Evolutionary conservation across 352 stramenopile genomes (phyloP).

Genomic region (Plasmopara muralis): DNA sequence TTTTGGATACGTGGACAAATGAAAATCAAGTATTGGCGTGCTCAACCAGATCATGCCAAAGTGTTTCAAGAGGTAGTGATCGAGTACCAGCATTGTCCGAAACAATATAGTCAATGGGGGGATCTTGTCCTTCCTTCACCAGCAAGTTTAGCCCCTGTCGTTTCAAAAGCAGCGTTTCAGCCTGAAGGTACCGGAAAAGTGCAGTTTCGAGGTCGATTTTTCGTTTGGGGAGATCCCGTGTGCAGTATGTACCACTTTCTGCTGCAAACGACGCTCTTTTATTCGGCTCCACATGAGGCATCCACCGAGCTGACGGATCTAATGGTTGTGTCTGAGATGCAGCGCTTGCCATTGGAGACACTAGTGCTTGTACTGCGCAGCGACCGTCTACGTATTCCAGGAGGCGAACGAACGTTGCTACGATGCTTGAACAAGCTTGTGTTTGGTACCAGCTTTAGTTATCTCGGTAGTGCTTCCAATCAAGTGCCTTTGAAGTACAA

Average conservation of each 20-base stretch:
- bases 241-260: conserved; percentile 71
- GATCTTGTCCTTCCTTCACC: conserved; percentile 20
- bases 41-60: conserved; percentile 5
- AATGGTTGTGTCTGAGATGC: conserved; percentile 35
- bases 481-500: conserved; percentile 20
- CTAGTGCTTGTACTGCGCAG: conserved; percentile 51
- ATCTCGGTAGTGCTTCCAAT: conserved; percentile 3
- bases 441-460: conserved; percentile 25
- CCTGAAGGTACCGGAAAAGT: conserved; percentile 16
- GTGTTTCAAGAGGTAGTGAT: conserved; percentile 22
- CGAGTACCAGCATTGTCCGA: conserved; percentile 29
- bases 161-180: conserved; percentile 8
- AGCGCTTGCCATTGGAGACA: conserved; percentile 47
- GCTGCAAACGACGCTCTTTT: conserved; percentile 57
- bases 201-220: conserved; percentile 26
- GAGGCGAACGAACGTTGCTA: conserved; percentile 47
- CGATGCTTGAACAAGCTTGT: conserved; percentile 37
- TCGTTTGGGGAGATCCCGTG: conserved; percentile 51
- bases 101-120: conserved; percentile 28
- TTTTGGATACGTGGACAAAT: conserved; percentile 37
- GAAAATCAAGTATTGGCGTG: conserved; percentile 30
- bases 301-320: conserved; percentile 21
- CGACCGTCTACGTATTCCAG: conserved; percentile 48
- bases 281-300: conserved; percentile 26
- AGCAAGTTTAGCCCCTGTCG: conserved; percentile 8